Evolutionary conservation across 192 early-diverging fungal genomes (phyloP).

Genomic region (Coemansia sp.): DNA sequence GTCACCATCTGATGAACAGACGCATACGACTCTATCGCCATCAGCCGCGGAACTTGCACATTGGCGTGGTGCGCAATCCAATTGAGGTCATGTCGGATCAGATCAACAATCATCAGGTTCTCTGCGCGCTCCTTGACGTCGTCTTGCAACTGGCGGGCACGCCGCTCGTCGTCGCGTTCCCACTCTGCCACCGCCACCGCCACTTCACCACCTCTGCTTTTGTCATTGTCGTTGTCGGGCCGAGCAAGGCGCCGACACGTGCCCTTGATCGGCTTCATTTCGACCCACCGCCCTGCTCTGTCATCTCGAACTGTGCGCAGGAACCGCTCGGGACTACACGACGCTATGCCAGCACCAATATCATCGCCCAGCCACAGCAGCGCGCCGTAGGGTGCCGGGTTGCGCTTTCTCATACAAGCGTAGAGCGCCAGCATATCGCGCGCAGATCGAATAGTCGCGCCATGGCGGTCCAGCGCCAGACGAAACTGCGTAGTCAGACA

Average conservation of each 20-base stretch:
- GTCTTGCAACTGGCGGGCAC: conserved; percentile 50
- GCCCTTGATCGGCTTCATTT: conserved; percentile 98
- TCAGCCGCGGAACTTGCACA: conserved; percentile 81
- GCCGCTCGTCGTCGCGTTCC: conserved; percentile 13
- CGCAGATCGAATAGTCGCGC: neutral
- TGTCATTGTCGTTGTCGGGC: neutral
- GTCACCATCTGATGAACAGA: conserved; percentile 94
- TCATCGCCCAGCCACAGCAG: conserved; percentile 63
- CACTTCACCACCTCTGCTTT: no score
- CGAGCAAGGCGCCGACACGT: conserved; percentile 42
- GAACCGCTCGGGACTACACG: conserved; percentile 86
- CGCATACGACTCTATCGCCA: conserved; percentile 88
- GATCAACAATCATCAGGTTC: conserved; percentile 98
- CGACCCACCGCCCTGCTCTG: conserved; percentile 50
- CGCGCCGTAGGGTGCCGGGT: conserved; percentile 88
- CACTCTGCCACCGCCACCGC: conserved; percentile 18
- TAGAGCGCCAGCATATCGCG: conserved; percentile 61
- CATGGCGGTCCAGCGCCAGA: neutral
- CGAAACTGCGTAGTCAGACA: conserved; percentile 89
- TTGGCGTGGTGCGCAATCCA: conserved; percentile 66
- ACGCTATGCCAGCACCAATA: conserved; percentile 44
- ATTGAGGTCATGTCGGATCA: conserved; percentile 93
- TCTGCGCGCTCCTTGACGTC: conserved; percentile 94
- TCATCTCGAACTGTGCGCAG: conserved; percentile 42
- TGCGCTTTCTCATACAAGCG: conserved; percentile 64